Base-by-base conservation (phyloP, 108 stramenopile species). In the Craspedostauros australis region DNA sequence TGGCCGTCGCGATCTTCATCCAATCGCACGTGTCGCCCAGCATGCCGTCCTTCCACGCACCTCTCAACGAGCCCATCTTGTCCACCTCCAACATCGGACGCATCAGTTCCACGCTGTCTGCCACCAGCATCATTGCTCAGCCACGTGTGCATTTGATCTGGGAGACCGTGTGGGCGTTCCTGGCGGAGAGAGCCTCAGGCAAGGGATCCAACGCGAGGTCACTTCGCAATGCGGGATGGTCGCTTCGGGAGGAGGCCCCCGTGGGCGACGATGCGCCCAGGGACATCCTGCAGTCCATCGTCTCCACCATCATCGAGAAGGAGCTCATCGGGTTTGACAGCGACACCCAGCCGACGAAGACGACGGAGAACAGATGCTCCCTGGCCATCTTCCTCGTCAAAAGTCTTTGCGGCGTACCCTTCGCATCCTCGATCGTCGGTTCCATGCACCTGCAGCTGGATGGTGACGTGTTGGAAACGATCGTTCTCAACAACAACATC, bases 121-220 rank as follows among this genome's bases (percentile, higher is more conserved):
- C 71, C 27, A 86, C 82, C n/a, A 79, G 79, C 21, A 43, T 38
- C 39, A 75, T 76, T 7, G 73, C 76, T n/a, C 66, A 73, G 24
- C 89, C 82, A 31, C 65, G 84, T 46, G 77, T 60, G n/a, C 89
- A 91, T 58, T 57, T 86, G 15, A 78, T 91, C n/a, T 91, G 89
- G 89, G 85, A 86, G 57, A 33, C 76, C 6, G 12, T 91, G 1
- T 86, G 84, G 85, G 60, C 48, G 19, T 82, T 72, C 56, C 52
- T 91, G 3, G 61, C 81, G 2, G 75, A 75, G 21, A 62, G 18
- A 20, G 50, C 11, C 24, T 27, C 43, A 6, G 22, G 15, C 16
- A 57, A 45, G 41, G n/a, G n/a, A n/a, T n/a, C n/a, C n/a, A n/a
- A n/a, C n/a, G n/a, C n/a, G n/a, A n/a, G n/a, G n/a, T n/a, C n/a